These are phyloP conservation scores for Yamadazyma pseudoaaseri DNA, from an alignment of 1,139 yeast species.

Conservation along the genomic window DNA sequence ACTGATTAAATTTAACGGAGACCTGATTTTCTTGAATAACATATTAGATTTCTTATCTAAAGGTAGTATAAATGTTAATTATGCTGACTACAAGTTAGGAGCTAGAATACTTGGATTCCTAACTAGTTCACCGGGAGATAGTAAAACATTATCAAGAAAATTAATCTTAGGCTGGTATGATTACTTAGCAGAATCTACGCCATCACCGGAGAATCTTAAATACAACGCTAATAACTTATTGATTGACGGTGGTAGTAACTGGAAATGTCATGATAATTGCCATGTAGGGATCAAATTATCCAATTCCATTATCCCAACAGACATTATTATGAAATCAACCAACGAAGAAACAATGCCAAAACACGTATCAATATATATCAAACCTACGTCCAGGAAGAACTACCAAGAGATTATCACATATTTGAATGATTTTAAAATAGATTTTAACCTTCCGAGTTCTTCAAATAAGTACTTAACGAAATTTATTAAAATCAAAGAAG, in stretches of 20 bases:
- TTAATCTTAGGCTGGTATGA: constrained; percentile 44
- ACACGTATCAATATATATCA: constrained; percentile 27
- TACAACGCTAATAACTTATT: constrained; percentile 42
- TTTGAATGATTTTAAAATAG: constrained; percentile 18
- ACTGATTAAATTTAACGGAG: constrained; percentile 8
- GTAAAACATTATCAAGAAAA: constrained; percentile 22
- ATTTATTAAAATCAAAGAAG: constrained; percentile 33
- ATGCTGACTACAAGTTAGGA: constrained; percentile 42
- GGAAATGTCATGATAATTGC: constrained; percentile 35
- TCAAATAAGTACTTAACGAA: constrained; percentile 28
- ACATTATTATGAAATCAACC: constrained; percentile 27
- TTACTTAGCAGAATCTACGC: constrained; percentile 23
- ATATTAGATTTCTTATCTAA: constrained; percentile 34
- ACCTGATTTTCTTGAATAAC: constrained; percentile 21
- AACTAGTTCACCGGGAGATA: constrained; percentile 21
- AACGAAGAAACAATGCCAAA: constrained; percentile 10
- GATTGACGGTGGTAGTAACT: constrained; percentile 32
- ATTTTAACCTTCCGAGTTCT: constrained; percentile 5
- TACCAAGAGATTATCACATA: constrained; percentile 20
- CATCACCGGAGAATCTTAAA: constrained; percentile 25
- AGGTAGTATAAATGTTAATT: constrained; percentile 39
- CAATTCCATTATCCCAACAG: constrained; percentile 34
- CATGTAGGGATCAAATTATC: constrained; percentile 38
- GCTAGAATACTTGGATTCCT: constrained; percentile 43
- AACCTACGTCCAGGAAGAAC: constrained; percentile 21